phyloP scores from a whole-genome alignment of 257 asterid species.

The Jaltomata sinuosa region DNA sequence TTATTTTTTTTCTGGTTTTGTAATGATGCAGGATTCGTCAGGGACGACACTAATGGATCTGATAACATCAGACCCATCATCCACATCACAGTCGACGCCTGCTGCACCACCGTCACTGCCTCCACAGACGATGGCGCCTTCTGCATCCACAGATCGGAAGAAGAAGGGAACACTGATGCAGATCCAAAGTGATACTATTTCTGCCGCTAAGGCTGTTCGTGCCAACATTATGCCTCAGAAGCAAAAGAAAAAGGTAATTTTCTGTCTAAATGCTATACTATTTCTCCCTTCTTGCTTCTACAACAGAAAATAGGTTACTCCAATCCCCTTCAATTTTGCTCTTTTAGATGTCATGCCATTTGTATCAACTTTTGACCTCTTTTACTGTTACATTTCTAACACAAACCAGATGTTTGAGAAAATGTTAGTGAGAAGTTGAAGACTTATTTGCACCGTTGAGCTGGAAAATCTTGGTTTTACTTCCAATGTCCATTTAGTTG shows the following conservation, averaged over 20 bases:
- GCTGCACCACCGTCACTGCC: slow-evolving; percentile 24
- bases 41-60: slow-evolving; percentile 97
- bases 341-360: neutral
- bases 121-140: slow-evolving; percentile 28
- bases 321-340: neutral
- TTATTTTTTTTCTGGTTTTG: neutral
- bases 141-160: slow-evolving; percentile 64
- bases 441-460: neutral
- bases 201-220: slow-evolving; percentile 93
- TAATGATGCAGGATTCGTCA: slow-evolving; percentile 62
- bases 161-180: slow-evolving; percentile 89
- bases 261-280: neutral
- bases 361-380: neutral
- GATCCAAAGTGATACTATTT: slow-evolving; percentile 94
- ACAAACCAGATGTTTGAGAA: neutral
- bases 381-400: neutral
- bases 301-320: neutral
- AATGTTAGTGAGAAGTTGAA: neutral
- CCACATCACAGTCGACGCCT: slow-evolving; percentile 18
- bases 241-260: slow-evolving; percentile 70
- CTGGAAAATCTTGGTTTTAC: neutral
- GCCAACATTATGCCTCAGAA: slow-evolving; percentile 76
- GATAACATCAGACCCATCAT: slow-evolving; percentile 83
- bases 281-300: too few species aligned
- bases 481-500: neutral